phyloP scores from a whole-genome alignment of 768 basidiomycete genomes.

The Lactarius psammicola region DNA sequence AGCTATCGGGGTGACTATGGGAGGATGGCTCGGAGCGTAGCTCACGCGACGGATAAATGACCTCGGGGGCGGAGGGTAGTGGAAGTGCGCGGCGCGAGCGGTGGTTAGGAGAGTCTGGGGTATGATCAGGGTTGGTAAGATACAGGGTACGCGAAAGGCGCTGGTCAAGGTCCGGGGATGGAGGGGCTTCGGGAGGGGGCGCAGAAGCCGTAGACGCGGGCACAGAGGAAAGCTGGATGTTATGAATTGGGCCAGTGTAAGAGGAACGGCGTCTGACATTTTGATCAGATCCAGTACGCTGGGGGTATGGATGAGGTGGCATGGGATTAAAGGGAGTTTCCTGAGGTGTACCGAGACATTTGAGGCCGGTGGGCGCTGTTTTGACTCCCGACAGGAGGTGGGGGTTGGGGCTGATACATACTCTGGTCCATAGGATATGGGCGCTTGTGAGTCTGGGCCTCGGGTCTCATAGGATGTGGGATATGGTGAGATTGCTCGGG shows the following conservation, averaged over 20 bases:
- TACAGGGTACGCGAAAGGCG: conserved; percentile 21
- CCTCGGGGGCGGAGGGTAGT: conserved; percentile 4
- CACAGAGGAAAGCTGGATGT: neutral
- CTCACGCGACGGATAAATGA: neutral
- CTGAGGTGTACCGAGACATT: neutral
- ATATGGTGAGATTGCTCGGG: conserved; percentile 14
- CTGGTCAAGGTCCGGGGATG: conserved; percentile 12
- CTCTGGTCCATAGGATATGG: conserved; percentile 4
- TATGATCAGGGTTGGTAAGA: conserved; percentile 24
- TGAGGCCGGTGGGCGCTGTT: conserved; percentile 3
- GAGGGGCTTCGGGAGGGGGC: neutral
- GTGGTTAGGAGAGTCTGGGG: neutral
- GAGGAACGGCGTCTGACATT: neutral
- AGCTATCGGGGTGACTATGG: conserved; percentile 3
- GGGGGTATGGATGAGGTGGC: neutral
- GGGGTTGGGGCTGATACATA: conserved; percentile 2
- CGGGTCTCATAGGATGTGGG: neutral
- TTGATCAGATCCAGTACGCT: neutral
- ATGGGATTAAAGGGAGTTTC: neutral
- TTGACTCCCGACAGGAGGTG: conserved; percentile 1
- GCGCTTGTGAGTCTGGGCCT: conserved; percentile 1
- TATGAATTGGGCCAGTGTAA: neutral
- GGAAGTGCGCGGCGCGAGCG: neutral
- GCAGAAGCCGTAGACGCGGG: neutral
- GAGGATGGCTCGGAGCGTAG: neutral